phyloP scores from a whole-genome alignment of 2,329 filamentous ascomycete genomes.

The Teratosphaeriaceae sp. region DNA sequence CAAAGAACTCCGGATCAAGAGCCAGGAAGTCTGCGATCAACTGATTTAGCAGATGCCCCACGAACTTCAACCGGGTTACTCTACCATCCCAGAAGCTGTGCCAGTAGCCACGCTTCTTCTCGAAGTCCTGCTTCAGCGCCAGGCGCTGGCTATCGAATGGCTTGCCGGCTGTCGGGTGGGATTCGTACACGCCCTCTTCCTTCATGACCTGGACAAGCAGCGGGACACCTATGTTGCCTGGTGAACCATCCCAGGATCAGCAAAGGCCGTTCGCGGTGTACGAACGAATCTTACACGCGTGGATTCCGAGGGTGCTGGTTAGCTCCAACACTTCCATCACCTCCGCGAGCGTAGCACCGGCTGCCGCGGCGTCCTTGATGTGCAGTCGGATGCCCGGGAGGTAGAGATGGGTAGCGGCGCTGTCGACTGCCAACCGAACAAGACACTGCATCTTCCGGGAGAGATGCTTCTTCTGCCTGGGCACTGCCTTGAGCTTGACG shows the following conservation, averaged over 20 bases:
- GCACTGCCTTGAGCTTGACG: too few species aligned
- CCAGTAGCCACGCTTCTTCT: slow-evolving; percentile 42
- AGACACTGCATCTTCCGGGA: too few species aligned
- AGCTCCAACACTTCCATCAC: slow-evolving; percentile 41
- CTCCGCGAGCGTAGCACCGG: too few species aligned
- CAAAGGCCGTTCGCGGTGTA: too few species aligned
- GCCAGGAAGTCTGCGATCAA: slow-evolving; percentile 28
- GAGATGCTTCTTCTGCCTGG: too few species aligned
- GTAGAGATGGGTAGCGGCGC: too few species aligned
- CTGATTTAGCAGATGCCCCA: too few species aligned
- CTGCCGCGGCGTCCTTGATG: too few species aligned
- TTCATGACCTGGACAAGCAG: slow-evolving; percentile 41
- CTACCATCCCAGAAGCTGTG: slow-evolving; percentile 38
- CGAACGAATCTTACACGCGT: slow-evolving; percentile 24
- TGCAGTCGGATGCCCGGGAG: too few species aligned
- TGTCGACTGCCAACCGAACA: too few species aligned
- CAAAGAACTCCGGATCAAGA: slow-evolving; percentile 43
- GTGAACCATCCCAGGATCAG: too few species aligned
- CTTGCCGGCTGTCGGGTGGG: neutral
- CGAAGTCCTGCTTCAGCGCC: slow-evolving; percentile 37
- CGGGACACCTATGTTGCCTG: slow-evolving; percentile 36
- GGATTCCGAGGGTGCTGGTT: slow-evolving; percentile 40
- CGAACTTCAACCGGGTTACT: neutral
- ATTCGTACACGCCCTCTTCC: slow-evolving; percentile 31
- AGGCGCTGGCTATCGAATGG: slow-evolving; percentile 16